Percentiles rank a stretch among this genome's conserved stretches.
Evolutionary conservation across 805 yeast genomes (phyloP).

Genomic region (Candida alai): DNA sequence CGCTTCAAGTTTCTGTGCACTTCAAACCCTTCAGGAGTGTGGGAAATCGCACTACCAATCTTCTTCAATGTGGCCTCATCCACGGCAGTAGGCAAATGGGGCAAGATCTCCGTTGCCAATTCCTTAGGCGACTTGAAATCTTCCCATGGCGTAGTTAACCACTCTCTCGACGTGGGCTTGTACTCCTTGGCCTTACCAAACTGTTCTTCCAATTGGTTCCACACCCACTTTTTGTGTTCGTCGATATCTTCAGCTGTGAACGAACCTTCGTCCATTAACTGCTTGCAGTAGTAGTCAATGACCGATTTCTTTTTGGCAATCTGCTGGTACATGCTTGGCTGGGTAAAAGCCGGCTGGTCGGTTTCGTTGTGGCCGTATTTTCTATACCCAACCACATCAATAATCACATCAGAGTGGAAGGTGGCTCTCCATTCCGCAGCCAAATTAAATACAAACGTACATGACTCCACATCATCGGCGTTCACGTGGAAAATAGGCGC

Average conservation of each 20-base stretch:
- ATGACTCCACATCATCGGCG: constrained; percentile 96
- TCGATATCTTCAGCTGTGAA: constrained; percentile 87
- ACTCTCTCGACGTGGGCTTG: constrained; percentile 87
- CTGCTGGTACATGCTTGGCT: constrained; percentile 93
- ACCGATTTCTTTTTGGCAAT: constrained; percentile 88
- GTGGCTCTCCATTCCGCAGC: constrained; percentile 99
- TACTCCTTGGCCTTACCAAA: constrained; percentile 86
- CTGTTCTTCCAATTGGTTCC: constrained; percentile 89
- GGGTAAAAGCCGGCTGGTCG: constrained; percentile 98
- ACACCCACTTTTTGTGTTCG: constrained; percentile 97
- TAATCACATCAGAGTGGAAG: constrained; percentile 93
- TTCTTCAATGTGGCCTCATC: constrained; percentile 65
- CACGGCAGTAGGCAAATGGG: constrained; percentile 94
- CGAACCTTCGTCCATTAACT: constrained; percentile 80
- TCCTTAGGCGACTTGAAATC: constrained; percentile 97
- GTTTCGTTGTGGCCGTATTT: constrained; percentile 99
- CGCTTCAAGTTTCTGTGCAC: constrained; percentile 95
- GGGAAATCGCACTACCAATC: constrained; percentile 73
- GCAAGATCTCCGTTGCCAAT: constrained; percentile 90
- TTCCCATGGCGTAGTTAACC: constrained; percentile 99
- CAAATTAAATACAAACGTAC: constrained; percentile 84
- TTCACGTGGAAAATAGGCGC: constrained; percentile 99
- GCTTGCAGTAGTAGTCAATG: constrained; percentile 76
- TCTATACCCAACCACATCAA: constrained; percentile 97
- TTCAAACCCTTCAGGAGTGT: constrained; percentile 84